Conservation (phyloP, 192 early-diverging fungal genomes). For the Podila epigama region DNA sequence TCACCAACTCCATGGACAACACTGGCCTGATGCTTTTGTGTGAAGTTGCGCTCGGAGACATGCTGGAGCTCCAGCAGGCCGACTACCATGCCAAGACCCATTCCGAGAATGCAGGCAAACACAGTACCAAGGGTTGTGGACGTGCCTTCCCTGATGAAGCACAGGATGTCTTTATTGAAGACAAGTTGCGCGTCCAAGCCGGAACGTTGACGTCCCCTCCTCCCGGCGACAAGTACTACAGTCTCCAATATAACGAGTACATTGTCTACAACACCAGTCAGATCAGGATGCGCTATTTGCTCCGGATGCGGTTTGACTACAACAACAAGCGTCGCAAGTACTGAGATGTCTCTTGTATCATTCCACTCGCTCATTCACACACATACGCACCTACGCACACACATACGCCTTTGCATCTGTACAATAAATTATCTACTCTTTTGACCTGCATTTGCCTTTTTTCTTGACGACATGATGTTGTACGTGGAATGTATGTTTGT, state of each 20-base stretch:
- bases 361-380: background rate
- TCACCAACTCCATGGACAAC: slow-evolving; percentile 28
- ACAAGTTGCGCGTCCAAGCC: slow-evolving; percentile 60
- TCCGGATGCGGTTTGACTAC: slow-evolving; percentile 51
- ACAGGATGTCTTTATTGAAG: slow-evolving; percentile 44
- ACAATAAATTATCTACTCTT: no score
- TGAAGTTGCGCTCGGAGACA: slow-evolving; percentile 79
- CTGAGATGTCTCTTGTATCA: background rate
- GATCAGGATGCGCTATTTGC: slow-evolving; percentile 74
- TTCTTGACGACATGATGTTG: no score
- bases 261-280: slow-evolving; percentile 79
- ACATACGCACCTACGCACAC: no score
- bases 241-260: slow-evolving; percentile 77
- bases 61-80: slow-evolving; percentile 46
- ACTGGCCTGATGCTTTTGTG: slow-evolving; percentile 76
- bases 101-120: slow-evolving; percentile 47
- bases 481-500: no score
- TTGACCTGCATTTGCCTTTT: no score
- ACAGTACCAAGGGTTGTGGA: slow-evolving; percentile 74
- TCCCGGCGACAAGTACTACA: background rate
- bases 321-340: background rate
- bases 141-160: slow-evolving; percentile 61
- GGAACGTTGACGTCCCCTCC: slow-evolving; percentile 38
- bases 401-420: no score
- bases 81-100: slow-evolving; percentile 64